A percentile compares a stretch with the other conserved stretches of the same genome.
These are phyloP conservation scores for Xeromyces bisporus DNA, from an alignment of 495 filamentous ascomycete genomes.

Conservation along the genomic window DNA sequence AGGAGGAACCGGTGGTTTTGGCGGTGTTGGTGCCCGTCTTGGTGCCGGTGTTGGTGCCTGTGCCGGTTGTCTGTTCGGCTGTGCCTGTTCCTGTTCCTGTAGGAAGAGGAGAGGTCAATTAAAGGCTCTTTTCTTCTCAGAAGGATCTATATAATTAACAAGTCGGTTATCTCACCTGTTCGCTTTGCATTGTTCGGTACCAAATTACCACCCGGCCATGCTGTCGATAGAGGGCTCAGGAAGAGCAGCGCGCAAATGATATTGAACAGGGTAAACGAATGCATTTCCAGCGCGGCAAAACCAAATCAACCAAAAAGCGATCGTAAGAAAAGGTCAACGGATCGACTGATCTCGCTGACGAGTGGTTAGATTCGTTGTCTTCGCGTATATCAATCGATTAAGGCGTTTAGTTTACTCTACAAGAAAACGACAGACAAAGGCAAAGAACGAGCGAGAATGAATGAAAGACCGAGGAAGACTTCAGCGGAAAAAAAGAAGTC, in stretches of 20 bases:
- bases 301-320: too few relatives aligned
- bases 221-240: neutral
- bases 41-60: slow-evolving; percentile 7
- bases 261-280: neutral
- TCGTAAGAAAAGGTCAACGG: too few relatives aligned
- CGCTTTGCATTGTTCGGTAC: neutral
- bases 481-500: too few relatives aligned
- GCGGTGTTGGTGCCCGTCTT: slow-evolving; percentile 8
- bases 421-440: too few relatives aligned
- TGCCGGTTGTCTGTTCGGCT: slow-evolving; percentile 5
- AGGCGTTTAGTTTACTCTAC: too few relatives aligned
- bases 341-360: too few relatives aligned
- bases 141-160: neutral
- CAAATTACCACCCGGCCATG: neutral
- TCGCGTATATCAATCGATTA: too few relatives aligned
- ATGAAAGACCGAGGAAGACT: too few relatives aligned
- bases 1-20: slow-evolving; percentile 12
- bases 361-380: too few relatives aligned
- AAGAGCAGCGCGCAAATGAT: neutral
- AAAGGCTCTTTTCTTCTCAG: neutral
- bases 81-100: slow-evolving; percentile 3
- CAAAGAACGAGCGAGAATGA: too few relatives aligned
- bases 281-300: neutral
- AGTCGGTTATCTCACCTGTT: neutral
- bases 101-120: too few relatives aligned